Conservation (phyloP, 805 yeast species). For the Kluyveromyces siamensis region DNA sequence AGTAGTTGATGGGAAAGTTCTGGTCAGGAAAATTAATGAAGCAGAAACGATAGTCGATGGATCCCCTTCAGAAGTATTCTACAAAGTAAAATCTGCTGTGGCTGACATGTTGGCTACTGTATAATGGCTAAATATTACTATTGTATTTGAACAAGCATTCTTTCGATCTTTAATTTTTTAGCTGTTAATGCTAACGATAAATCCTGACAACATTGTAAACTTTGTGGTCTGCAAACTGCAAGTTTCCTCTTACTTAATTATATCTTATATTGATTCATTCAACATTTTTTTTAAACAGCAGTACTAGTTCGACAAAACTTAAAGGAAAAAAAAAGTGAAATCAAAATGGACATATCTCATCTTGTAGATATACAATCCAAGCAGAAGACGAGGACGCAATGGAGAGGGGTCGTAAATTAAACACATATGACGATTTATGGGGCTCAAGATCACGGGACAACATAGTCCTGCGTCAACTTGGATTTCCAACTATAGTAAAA, state of each 20-base stretch:
- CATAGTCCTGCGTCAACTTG: constrained; percentile 6
- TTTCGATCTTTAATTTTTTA: too few species aligned
- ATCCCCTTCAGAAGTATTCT: constrained; percentile 60
- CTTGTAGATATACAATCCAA: neutral
- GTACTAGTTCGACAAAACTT: too few species aligned
- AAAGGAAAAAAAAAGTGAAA: neutral
- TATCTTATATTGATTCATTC: too few species aligned
- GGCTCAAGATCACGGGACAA: constrained; percentile 4
- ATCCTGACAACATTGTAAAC: too few species aligned
- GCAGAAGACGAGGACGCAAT: constrained; percentile 2
- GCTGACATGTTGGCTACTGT: constrained; percentile 70
- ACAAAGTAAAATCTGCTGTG: constrained; percentile 64
- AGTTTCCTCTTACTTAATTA: too few species aligned
- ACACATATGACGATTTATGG: constrained; percentile 9
- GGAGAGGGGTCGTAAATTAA: constrained; percentile 4
- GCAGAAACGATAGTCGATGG: constrained; percentile 88
- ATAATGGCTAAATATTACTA: constrained; percentile 19
- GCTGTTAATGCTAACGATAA: too few species aligned
- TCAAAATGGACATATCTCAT: neutral
- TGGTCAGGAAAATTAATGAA: constrained; percentile 67
- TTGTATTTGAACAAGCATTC: neutral
- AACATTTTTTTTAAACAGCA: too few species aligned
- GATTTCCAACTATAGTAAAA: constrained; percentile 34
- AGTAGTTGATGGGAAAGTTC: constrained; percentile 70
- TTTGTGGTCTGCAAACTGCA: too few species aligned